Conservation (phyloP, 148 eudicot genomes). For the Arbutus unedo region DNA sequence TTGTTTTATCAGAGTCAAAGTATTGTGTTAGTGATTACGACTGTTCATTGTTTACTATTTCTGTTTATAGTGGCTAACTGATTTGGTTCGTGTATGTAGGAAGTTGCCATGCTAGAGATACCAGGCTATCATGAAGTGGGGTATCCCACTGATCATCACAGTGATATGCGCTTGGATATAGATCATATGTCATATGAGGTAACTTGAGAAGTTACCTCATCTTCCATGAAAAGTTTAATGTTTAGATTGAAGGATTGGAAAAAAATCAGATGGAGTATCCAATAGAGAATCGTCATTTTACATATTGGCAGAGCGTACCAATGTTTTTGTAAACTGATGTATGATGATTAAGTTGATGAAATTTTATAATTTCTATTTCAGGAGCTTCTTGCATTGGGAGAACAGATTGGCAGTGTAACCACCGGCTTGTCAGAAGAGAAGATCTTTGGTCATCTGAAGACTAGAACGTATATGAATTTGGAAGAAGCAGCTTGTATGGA, state of each 20-base stretch:
- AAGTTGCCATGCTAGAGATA: slow-evolving; percentile 74
- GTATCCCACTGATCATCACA: slow-evolving; percentile 61
- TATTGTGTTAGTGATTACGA: not conserved
- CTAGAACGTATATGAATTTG: slow-evolving; percentile 42
- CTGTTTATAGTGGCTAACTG: not conserved
- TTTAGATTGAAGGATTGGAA: too few species aligned
- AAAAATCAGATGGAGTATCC: not conserved
- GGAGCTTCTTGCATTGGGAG: slow-evolving; percentile 99
- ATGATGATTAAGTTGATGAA: not conserved
- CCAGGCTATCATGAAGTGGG: slow-evolving; percentile 62
- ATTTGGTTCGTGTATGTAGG: slow-evolving; percentile 38
- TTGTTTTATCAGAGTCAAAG: not conserved
- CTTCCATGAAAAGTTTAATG: not conserved
- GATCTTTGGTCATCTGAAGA: slow-evolving; percentile 53
- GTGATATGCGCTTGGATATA: slow-evolving; percentile 91
- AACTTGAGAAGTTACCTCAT: slow-evolving; percentile 19
- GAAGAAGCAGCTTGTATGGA: slow-evolving; percentile 50
- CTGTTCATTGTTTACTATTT: not conserved
- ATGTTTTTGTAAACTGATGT: not conserved
- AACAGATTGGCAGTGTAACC: slow-evolving; percentile 72
- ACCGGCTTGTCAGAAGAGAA: slow-evolving; percentile 75
- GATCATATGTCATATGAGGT: slow-evolving; percentile 99
- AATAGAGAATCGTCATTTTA: not conserved
- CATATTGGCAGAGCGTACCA: not conserved
- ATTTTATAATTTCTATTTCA: slow-evolving; percentile 25